phyloP scores from a whole-genome alignment of 208 protist species.

The Porcisia hertigi region DNA sequence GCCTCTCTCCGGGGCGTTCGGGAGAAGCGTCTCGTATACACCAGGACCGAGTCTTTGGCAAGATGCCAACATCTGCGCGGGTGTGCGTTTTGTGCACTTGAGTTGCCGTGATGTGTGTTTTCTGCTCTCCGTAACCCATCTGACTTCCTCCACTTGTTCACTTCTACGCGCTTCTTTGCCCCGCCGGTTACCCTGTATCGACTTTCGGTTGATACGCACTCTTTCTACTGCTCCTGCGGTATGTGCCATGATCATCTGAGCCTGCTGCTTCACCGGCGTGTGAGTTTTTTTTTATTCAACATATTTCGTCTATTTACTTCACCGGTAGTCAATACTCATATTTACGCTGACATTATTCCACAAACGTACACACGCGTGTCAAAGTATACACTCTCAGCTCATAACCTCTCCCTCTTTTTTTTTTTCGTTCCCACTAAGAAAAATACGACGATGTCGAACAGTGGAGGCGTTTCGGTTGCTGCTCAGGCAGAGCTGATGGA shows the following conservation, averaged over 20 bases:
- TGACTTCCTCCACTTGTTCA: not conserved
- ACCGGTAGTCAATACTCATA: not conserved
- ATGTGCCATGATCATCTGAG: not conserved
- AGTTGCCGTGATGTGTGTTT: not conserved
- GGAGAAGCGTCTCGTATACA: not conserved
- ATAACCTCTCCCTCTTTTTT: not conserved
- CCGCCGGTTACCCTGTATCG: not conserved
- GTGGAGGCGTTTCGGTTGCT: slow-evolving; percentile 44
- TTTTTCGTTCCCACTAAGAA: no score
- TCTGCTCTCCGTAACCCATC: not conserved
- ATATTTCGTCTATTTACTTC: no score
- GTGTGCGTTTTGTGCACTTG: no score
- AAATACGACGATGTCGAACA: slow-evolving; percentile 39
- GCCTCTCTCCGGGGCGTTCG: not conserved
- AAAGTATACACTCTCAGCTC: not conserved
- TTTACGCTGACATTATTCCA: not conserved
- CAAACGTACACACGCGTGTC: not conserved
- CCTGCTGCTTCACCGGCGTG: not conserved
- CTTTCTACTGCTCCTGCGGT: not conserved
- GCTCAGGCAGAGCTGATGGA: slow-evolving; percentile 90
- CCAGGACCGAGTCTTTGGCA: not conserved
- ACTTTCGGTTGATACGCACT: not conserved
- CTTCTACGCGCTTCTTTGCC: slow-evolving; percentile 6
- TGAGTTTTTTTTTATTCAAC: not conserved
- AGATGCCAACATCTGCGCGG: not conserved